These are phyloP conservation scores for Lentinula aciculospora DNA, from an alignment of 768 basidiomycete species.

Conservation along the genomic window DNA sequence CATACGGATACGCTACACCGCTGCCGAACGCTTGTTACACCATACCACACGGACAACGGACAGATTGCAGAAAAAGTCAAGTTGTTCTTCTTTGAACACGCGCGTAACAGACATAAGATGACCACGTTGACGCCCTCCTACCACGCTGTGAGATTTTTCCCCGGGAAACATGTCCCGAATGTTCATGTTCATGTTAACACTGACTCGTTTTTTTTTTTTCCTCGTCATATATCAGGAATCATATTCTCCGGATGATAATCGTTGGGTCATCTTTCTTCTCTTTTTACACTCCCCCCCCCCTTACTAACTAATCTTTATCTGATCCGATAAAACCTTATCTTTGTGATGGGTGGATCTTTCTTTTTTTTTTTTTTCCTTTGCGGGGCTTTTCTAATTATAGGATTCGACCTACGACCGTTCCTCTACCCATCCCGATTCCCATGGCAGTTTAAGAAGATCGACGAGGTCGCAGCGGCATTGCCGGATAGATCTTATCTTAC, in stretches of 20 bases:
- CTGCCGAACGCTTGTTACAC: neutral
- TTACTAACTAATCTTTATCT: constrained; percentile 12
- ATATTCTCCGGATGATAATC: constrained; percentile 95
- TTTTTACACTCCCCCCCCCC: neutral
- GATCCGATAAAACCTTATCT: too few species aligned
- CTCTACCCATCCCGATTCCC: constrained; percentile 92
- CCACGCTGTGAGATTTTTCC: constrained; percentile 60
- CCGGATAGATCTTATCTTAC: constrained; percentile 58
- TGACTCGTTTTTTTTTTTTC: constrained; percentile 3
- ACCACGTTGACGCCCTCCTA: constrained; percentile 92
- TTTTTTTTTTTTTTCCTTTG: neutral
- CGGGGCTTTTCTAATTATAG: constrained; percentile 33
- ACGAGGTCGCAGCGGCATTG: constrained; percentile 70
- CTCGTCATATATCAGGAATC: constrained; percentile 75
- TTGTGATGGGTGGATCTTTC: neutral
- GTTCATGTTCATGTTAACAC: neutral
- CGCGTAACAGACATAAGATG: constrained; percentile 98
- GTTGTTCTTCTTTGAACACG: constrained; percentile 94
- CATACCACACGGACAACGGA: neutral
- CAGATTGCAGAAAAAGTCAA: constrained; percentile 98
- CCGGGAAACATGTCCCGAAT: neutral
- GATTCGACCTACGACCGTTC: constrained; percentile 95
- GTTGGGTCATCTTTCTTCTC: constrained; percentile 38
- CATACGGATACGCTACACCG: neutral
- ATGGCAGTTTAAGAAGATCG: constrained; percentile 96